Conservation (phyloP, 2,329 filamentous ascomycete genomes). For the Fusarium miscanthi region DNA sequence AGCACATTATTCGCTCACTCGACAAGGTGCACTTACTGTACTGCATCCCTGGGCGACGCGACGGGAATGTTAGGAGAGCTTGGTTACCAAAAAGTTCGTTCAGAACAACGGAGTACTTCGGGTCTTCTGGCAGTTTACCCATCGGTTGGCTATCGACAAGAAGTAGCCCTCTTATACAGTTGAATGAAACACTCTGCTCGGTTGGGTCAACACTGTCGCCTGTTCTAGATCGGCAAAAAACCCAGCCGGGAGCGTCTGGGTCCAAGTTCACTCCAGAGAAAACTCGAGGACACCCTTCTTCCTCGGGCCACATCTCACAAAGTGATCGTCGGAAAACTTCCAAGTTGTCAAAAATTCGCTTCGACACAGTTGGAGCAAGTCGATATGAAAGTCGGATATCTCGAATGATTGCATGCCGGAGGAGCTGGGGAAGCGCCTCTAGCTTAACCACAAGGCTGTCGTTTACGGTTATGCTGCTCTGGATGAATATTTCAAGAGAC, state of each 20-base stretch:
- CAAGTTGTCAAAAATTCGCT: constrained; percentile 15
- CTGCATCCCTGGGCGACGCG: constrained; percentile 63
- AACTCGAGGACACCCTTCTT: constrained; percentile 19
- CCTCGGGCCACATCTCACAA: constrained; percentile 38
- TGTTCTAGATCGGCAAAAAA: constrained; percentile 28
- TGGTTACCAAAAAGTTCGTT: constrained; percentile 66
- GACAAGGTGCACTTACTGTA: constrained; percentile 47
- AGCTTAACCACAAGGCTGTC: constrained; percentile 43
- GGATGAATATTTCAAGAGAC: constrained; percentile 32
- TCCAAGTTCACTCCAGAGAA: constrained; percentile 9
- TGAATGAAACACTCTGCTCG: constrained; percentile 47
- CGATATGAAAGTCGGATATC: constrained; percentile 40
- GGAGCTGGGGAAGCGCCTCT: constrained; percentile 20
- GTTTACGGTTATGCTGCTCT: constrained; percentile 40
- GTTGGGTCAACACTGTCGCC: background rate
- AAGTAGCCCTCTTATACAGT: constrained; percentile 45
- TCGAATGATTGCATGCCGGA: constrained; percentile 35
- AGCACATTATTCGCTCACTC: background rate
- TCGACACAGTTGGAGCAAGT: constrained; percentile 14
- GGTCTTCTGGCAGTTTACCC: constrained; percentile 62
- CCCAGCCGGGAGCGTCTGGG: constrained; percentile 11
- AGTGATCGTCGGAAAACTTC: constrained; percentile 32
- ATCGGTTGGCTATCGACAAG: constrained; percentile 51
- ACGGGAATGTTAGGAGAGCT: constrained; percentile 63
- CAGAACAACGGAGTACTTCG: constrained; percentile 54